Evolutionary conservation across 495 filamentous ascomycete genomes (phyloP).

Genomic region (Physcia stellaris): DNA sequence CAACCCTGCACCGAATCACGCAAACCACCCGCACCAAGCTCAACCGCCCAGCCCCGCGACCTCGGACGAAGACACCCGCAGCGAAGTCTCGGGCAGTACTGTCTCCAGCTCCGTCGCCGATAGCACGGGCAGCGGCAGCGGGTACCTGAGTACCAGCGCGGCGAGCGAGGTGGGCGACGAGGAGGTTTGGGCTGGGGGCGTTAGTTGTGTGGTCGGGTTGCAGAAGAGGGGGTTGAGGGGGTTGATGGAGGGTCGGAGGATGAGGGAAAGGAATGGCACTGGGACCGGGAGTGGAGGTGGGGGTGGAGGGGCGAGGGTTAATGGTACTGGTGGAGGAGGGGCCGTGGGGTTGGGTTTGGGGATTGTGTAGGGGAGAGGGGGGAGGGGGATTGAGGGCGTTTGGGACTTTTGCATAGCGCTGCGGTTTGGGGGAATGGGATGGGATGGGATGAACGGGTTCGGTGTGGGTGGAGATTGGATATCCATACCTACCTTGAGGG

Average conservation of each 20-base stretch:
- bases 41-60: conserved; percentile 4
- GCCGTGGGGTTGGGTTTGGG: background rate
- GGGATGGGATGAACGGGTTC: background rate
- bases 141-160: conserved; percentile 2
- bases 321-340: background rate
- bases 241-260: conserved; percentile 84
- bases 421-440: conserved; percentile 3
- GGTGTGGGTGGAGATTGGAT: background rate
- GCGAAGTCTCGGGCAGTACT: conserved; percentile 7
- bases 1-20: too few relatives aligned
- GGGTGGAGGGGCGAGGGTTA: conserved; percentile 11
- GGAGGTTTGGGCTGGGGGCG: conserved; percentile 69
- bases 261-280: conserved; percentile 53
- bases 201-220: conserved; percentile 88
- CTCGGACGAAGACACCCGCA: conserved; percentile 6
- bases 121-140: conserved; percentile 21
- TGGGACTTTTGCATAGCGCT: conserved; percentile 1
- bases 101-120: background rate
- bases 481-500: too few relatives aligned
- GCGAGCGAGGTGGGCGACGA: conserved; percentile 25
- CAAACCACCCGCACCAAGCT: background rate
- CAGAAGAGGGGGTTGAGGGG: conserved; percentile 89
- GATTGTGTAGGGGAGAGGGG: background rate
- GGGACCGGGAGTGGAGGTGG: conserved; percentile 16
- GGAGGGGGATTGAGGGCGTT: background rate